phyloP scores from a whole-genome alignment of 148 eudicot species.

The Rhododendron vialii region DNA sequence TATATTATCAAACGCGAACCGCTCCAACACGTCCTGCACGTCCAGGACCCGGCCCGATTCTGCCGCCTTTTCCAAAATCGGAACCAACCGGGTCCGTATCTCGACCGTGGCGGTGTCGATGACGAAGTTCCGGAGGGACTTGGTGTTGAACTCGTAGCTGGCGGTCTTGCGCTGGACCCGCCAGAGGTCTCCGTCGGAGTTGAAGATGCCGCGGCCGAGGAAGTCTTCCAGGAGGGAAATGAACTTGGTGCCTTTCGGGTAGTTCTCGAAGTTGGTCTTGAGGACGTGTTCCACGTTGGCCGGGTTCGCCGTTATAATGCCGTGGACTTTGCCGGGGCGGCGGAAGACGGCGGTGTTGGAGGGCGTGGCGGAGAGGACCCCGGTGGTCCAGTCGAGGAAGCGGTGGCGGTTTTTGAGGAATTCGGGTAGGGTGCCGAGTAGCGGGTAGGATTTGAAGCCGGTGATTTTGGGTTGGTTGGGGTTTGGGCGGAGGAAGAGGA shows the following conservation, averaged over 20 bases:
- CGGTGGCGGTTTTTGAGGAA: background rate
- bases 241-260: constrained; percentile 55
- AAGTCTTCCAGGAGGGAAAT: constrained; percentile 41
- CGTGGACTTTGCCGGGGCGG: background rate
- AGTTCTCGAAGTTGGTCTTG: constrained; percentile 58
- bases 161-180: constrained; percentile 63
- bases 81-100: constrained; percentile 40
- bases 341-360: background rate
- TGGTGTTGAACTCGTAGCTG: constrained; percentile 57
- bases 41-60: constrained; percentile 34
- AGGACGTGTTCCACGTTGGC: constrained; percentile 59
- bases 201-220: constrained; percentile 76
- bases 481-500: background rate
- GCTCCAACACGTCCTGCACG: constrained; percentile 59
- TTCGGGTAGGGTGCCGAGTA: background rate
- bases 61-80: constrained; percentile 27
- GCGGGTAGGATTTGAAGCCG: background rate
- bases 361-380: background rate
- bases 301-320: background rate
- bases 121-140: constrained; percentile 49
- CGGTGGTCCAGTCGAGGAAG: background rate
- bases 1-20: constrained; percentile 63
- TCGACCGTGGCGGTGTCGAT: constrained; percentile 35
- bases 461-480: background rate
- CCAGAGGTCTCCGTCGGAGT: constrained; percentile 57